Evolutionary conservation across 257 asterid genomes (phyloP).

Genomic region (Scutellaria galericulata): DNA sequence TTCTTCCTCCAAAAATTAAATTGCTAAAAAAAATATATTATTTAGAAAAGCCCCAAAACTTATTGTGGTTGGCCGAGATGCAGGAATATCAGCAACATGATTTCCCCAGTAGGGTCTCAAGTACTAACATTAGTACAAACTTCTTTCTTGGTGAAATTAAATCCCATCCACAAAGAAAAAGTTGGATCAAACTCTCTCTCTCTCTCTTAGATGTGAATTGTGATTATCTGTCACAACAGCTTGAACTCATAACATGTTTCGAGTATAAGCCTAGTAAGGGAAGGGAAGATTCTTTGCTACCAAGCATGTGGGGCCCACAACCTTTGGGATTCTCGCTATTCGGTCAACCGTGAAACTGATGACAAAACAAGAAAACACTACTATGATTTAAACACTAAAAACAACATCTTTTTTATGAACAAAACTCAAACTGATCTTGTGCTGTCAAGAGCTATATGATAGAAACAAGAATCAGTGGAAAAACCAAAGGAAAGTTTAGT

Average conservation of each 20-base stretch:
- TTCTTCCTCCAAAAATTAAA: conserved; percentile 21
- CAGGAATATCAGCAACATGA: conserved; percentile 45
- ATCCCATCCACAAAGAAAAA: conserved; percentile 44
- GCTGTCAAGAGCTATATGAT: not conserved
- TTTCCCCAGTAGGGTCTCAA: conserved; percentile 44
- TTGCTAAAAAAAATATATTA: conserved; percentile 24
- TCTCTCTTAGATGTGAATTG: conserved; percentile 28
- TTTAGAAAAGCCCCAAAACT: conserved; percentile 32
- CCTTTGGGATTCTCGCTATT: conserved; percentile 43
- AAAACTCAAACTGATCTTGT: not conserved
- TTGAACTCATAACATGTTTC: conserved; percentile 40
- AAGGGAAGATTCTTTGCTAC: conserved; percentile 46
- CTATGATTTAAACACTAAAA: not conserved
- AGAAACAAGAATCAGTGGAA: conserved; percentile 9
- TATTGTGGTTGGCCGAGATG: conserved; percentile 46
- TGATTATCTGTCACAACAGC: conserved; percentile 42
- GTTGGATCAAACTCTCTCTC: conserved; percentile 20
- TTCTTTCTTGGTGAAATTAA: conserved; percentile 29
- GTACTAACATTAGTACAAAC: conserved; percentile 24
- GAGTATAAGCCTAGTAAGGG: conserved; percentile 29
- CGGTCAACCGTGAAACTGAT: conserved; percentile 37
- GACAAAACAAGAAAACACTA: not conserved
- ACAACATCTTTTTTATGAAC: not conserved
- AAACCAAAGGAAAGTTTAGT: conserved; percentile 26
- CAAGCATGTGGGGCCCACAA: conserved; percentile 35